A percentile compares a stretch with the other conserved stretches of the same genome.
Evolutionary conservation across 768 basidiomycete genomes (phyloP).

Genomic region (Inosperma sp.): DNA sequence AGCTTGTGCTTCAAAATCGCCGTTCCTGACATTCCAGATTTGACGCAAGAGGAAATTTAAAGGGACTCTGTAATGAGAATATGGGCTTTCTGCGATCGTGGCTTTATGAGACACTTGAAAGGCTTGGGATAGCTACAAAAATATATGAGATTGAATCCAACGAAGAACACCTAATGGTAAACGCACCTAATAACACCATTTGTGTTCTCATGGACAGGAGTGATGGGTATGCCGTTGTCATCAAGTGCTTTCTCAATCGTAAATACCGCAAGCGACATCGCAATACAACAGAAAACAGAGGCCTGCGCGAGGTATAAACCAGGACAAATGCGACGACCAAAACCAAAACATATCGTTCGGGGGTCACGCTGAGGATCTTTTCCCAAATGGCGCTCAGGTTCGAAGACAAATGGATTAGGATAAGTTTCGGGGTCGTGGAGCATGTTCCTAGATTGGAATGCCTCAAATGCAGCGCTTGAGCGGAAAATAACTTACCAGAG

Average conservation of each 20-base stretch:
- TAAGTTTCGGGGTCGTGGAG: slow-evolving; percentile 46
- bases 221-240: slow-evolving; percentile 40
- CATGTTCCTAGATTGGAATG: slow-evolving; percentile 41
- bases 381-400: slow-evolving; percentile 43
- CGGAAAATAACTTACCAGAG: slow-evolving; percentile 35
- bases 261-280: slow-evolving; percentile 45
- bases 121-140: slow-evolving; percentile 28
- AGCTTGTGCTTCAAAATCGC: background rate
- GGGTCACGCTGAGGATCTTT: slow-evolving; percentile 38
- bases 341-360: slow-evolving; percentile 42
- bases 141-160: background rate
- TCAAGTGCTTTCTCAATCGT: slow-evolving; percentile 41
- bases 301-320: slow-evolving; percentile 51
- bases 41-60: too few relatives aligned
- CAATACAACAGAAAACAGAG: slow-evolving; percentile 42
- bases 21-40: too few relatives aligned
- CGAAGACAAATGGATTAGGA: slow-evolving; percentile 46
- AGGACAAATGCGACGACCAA: slow-evolving; percentile 43
- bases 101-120: slow-evolving; percentile 27
- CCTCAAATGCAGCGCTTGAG: background rate
- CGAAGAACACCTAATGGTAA: background rate
- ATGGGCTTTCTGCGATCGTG: slow-evolving; percentile 25
- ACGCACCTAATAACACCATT: slow-evolving; percentile 44
- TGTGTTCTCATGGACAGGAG: slow-evolving; percentile 42
- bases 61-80: slow-evolving; percentile 51